A percentile compares a stretch with the other conserved stretches of the same genome.
phyloP scores from a whole-genome alignment of 257 asterid genomes.

The Penstemon newberryi region DNA sequence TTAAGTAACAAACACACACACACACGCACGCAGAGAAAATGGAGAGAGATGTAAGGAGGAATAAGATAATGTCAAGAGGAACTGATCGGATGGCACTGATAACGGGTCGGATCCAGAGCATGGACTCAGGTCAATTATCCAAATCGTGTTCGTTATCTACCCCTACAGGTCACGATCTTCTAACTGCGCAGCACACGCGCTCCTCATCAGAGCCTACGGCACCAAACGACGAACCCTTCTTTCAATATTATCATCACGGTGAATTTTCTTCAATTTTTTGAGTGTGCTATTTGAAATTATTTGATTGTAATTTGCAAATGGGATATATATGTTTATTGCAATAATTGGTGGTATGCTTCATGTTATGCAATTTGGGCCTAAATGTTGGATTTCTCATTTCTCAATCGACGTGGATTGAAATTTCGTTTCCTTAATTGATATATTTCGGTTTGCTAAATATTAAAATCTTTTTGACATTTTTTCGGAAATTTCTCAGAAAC shows the following conservation, averaged over 20 bases:
- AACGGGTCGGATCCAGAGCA: conserved; percentile 45
- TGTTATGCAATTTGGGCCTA: neutral
- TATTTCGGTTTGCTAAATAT: too few relatives aligned
- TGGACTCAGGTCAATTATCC: conserved; percentile 33
- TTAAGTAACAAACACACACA: neutral
- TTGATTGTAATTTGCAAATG: neutral
- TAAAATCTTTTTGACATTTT: too few relatives aligned
- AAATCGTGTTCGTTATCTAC: conserved; percentile 37
- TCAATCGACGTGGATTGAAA: neutral
- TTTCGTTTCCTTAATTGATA: too few relatives aligned
- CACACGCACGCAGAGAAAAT: conserved; percentile 16
- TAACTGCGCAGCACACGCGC: conserved; percentile 4
- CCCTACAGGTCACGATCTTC: conserved; percentile 21
- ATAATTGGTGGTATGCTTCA: neutral
- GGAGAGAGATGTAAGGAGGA: conserved; percentile 62
- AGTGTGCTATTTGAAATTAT: neutral
- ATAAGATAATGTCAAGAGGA: conserved; percentile 48
- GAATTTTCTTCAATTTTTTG: neutral
- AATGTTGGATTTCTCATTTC: neutral
- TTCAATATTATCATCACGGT: conserved; percentile 28
- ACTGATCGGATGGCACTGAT: conserved; percentile 58
- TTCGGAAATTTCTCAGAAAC: too few relatives aligned
- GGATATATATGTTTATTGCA: neutral
- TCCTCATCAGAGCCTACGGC: conserved; percentile 8
- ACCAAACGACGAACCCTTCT: conserved; percentile 15